Base-by-base conservation (phyloP, 495 filamentous ascomycete species). In the Platismatia glauca region DNA sequence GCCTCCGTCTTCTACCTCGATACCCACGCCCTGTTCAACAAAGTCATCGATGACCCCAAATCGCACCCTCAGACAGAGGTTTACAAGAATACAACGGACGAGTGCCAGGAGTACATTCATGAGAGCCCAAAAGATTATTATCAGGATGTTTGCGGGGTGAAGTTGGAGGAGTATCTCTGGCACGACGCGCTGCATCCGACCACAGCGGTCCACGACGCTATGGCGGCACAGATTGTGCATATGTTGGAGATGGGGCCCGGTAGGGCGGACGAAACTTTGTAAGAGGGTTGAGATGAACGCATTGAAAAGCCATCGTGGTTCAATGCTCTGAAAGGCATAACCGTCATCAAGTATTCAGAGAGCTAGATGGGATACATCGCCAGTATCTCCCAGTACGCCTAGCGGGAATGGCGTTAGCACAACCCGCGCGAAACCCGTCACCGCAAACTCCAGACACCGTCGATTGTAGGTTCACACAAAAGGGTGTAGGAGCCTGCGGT, bases 111-210 rank as follows among this genome's bases (percentile, higher is more conserved):
- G 12, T 60, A 60, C 11, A 48, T 39, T 2, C 1, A 12, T 4
- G 13, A 27, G 53, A 37, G 38, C 4, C 2, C 22, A 3, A 46
- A 52, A 24, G 16, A 58, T 12, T 24, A 33, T 16, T 58, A 37
- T 16, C 9, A 35, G 9, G 31, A 35, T 18, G 24, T 9, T 4
- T 63, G 61, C 13, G 61, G 24, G 9, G n/a, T 34, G 0, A 7
- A 22, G 7, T 9, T 63, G 37, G 35, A 34, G 33, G 18, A 22
- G 61, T 63, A 58, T 29, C 48, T 63, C 27, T 63, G 61, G 61
- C 46, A 39, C 13, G 44, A 63, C 31, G 53, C 43, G 37, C 31
- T 63, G 18, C 61, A 63, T 52, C 38, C 44, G 20, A 63, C 61
- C 3, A 35, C 43, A 29, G 34, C n/a, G n/a, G 55, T 63, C 16